Conservation (phyloP, 495 filamentous ascomycete species). For the Penicillium egyptiacum region DNA sequence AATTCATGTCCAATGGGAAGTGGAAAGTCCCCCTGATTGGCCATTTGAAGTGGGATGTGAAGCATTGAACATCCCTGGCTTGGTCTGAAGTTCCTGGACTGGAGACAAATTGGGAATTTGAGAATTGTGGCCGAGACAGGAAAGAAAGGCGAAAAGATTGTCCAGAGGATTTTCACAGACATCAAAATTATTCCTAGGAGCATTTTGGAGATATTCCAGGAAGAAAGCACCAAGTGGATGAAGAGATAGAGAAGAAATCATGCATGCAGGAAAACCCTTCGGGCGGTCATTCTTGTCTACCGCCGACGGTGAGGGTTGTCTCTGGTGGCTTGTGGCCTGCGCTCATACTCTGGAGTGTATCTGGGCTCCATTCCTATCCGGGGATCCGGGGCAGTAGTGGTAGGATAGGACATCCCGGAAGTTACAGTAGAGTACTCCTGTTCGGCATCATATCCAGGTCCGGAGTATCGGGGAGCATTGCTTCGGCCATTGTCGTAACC, state of each 20-base stretch:
- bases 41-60: slow-evolving; percentile 13
- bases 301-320: slow-evolving; percentile 45
- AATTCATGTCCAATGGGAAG: slow-evolving; percentile 21
- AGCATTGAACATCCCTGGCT: slow-evolving; percentile 15
- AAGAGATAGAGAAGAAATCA: slow-evolving; percentile 17
- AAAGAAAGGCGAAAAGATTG: slow-evolving; percentile 9
- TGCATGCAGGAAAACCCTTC: slow-evolving; percentile 17
- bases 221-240: slow-evolving; percentile 23
- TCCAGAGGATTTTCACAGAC: slow-evolving; percentile 20
- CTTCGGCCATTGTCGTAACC: slow-evolving; percentile 45
- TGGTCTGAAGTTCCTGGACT: slow-evolving; percentile 15
- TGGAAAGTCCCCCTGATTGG: slow-evolving; percentile 12
- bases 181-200: slow-evolving; percentile 29
- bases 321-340: slow-evolving; percentile 46
- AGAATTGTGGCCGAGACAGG: slow-evolving; percentile 10
- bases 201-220: slow-evolving; percentile 21
- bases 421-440: slow-evolving; percentile 47
- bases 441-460: slow-evolving; percentile 48
- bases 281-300: slow-evolving; percentile 27
- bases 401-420: slow-evolving; percentile 45
- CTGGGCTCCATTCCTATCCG: slow-evolving; percentile 52
- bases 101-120: slow-evolving; percentile 8
- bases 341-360: slow-evolving; percentile 50
- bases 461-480: slow-evolving; percentile 49
- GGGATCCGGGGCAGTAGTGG: slow-evolving; percentile 47